Evolutionary conservation across 176 grass and related monocot genomes (phyloP), one percentile per base, ranked within the genome.

Genomic region (Avena atlantica): DNA sequence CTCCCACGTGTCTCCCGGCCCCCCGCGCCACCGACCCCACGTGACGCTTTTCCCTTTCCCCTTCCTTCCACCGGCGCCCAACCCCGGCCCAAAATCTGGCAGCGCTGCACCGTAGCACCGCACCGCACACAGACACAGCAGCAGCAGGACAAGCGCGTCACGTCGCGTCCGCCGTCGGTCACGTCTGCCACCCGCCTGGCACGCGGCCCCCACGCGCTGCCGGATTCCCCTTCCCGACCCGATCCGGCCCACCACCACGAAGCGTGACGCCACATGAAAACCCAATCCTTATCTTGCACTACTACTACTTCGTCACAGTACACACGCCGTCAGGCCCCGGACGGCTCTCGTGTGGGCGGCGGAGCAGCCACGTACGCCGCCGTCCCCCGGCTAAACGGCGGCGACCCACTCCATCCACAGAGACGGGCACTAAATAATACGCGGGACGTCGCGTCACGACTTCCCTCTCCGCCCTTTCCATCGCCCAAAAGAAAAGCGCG

Each of bases 271-370:
- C 16, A 24, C 15, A 60, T 5, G 19, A 21, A 29, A 16, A 44
- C 68, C 66, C 59, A 1, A 74, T 78, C 87, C 91, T 93, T 90
- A 88, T 87, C 91, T 69, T 79, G 53, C 14, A 12, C 55, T 5
- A 16, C 23, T 7, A 64, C 20, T 57, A 6, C 52, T 16, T 55
- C 60, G 9, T 13, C 45, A 15, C 8, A 19, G 40, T 42, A 42
- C 58, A 25, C 50, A 74, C 76, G 83, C 84, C 86, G 92, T 91
- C 79, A 80, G 20, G 9, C 6, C 64, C 74, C 87, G 87, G 89
- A 42, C 78, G 75, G 4, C 14, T 0, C 27, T 78, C 85, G 12
- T 73, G 72, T 91, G 95, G 89, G 36, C n/a, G 23, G 42, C 77
- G 25, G 25, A 16, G 29, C 6, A 20, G 36, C 86, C 83, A 67